These are phyloP conservation scores for Pseudogymnoascus sp. DNA, from an alignment of 2,329 filamentous ascomycete species.

Conservation along the genomic window DNA sequence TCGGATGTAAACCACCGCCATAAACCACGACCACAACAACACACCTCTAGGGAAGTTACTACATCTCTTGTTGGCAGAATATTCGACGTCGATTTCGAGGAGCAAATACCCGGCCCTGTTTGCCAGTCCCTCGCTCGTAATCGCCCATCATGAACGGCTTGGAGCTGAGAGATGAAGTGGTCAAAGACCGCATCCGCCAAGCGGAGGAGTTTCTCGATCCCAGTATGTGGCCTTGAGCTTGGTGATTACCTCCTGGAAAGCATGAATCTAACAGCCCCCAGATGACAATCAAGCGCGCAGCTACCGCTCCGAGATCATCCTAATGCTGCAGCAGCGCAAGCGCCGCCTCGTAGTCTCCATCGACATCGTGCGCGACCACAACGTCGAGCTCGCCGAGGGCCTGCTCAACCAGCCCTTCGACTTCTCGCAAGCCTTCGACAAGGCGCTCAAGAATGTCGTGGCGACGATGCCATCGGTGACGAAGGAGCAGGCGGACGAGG, in stretches of 20 bases:
- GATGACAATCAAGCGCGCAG: slow-evolving; percentile 52
- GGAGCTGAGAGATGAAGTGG: slow-evolving; percentile 76
- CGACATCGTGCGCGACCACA: slow-evolving; percentile 87
- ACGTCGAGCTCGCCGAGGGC: slow-evolving; percentile 66
- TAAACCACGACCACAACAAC: not conserved
- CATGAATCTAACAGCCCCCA: slow-evolving; percentile 27
- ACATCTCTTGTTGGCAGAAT: not conserved
- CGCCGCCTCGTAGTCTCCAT: slow-evolving; percentile 64
- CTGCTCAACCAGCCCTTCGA: slow-evolving; percentile 84
- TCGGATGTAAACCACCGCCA: not conserved
- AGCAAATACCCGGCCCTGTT: not conserved
- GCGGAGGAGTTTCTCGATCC: slow-evolving; percentile 94
- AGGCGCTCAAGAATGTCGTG: slow-evolving; percentile 81
- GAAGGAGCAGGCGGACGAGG: slow-evolving; percentile 65
- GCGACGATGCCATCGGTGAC: slow-evolving; percentile 68
- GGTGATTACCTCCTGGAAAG: not conserved
- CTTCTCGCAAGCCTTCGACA: slow-evolving; percentile 78
- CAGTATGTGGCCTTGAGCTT: slow-evolving; percentile 45
- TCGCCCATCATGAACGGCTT: slow-evolving; percentile 50
- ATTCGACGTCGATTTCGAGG: not conserved
- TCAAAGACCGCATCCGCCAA: slow-evolving; percentile 72
- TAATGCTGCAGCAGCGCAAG: slow-evolving; percentile 62
- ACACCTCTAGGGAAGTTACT: not conserved
- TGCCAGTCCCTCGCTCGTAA: not conserved
- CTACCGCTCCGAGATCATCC: slow-evolving; percentile 82